phyloP scores from a whole-genome alignment of 2,329 filamentous ascomycete genomes.

The Trichoderma koningii region DNA sequence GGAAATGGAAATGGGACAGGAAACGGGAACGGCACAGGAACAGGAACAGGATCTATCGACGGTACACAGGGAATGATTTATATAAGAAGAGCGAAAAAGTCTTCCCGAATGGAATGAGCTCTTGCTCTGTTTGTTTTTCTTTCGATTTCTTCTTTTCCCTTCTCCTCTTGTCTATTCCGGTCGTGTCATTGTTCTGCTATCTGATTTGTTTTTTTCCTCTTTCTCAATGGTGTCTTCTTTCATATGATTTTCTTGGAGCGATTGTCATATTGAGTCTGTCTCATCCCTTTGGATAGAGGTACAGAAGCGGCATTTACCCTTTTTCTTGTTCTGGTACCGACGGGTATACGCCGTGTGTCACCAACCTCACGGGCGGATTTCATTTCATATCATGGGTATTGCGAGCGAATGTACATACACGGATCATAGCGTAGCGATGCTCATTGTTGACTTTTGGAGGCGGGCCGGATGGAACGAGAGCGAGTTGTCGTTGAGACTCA shows the following conservation, averaged over 20 bases:
- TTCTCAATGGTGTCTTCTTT: not conserved
- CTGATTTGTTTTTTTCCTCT: not conserved
- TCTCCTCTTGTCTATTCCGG: not conserved
- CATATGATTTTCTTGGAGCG: not conserved
- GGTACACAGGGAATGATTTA: conserved; percentile 24
- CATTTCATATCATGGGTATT: conserved; percentile 7
- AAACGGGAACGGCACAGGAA: not conserved
- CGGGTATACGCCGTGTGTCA: not conserved
- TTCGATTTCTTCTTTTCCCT: not conserved
- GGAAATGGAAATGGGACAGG: conserved; percentile 1
- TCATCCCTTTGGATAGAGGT: not conserved
- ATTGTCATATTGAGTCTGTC: not conserved
- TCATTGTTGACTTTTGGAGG: not conserved
- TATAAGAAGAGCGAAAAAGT: conserved; percentile 26
- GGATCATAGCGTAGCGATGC: conserved; percentile 26
- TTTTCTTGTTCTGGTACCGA: not conserved
- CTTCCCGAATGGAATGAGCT: conserved; percentile 14
- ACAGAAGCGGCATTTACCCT: not conserved
- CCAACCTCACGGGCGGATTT: conserved; percentile 5
- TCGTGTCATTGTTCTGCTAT: not conserved
- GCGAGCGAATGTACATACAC: conserved; percentile 19
- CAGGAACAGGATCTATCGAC: conserved; percentile 4
- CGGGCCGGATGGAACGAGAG: not conserved
- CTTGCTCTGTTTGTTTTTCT: not conserved
- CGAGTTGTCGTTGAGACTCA: not conserved